A percentile compares a stretch with the other conserved stretches of the same genome.
Evolutionary conservation across 2,329 filamentous ascomycete species (phyloP).

Genomic region (Alternaria triticina): DNA sequence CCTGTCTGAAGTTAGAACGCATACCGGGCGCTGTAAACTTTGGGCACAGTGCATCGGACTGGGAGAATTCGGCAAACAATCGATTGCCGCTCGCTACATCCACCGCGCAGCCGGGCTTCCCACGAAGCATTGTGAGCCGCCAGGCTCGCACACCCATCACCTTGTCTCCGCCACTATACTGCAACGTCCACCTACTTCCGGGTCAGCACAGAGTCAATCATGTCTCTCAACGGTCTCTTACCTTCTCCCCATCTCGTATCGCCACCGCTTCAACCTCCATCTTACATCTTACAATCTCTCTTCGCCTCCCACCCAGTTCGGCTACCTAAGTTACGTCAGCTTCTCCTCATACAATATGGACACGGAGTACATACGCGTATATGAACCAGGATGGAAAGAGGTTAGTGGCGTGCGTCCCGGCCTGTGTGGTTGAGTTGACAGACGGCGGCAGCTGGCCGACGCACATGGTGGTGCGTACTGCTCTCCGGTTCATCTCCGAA

Average conservation of each 20-base stretch:
- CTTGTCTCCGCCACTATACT: neutral
- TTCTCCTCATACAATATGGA: neutral
- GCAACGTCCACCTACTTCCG: neutral
- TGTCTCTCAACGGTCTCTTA: neutral
- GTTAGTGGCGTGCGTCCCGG: neutral
- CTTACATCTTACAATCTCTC: neutral
- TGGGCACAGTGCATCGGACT: neutral
- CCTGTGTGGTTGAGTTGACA: neutral
- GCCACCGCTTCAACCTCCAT: neutral
- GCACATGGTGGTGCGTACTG: neutral
- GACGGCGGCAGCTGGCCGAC: neutral
- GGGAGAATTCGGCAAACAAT: neutral
- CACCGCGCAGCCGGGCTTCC: neutral
- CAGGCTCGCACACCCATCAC: neutral
- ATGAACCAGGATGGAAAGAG: neutral
- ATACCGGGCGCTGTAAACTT: neutral
- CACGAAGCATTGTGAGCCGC: neutral
- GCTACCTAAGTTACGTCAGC: neutral
- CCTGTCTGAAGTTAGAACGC: neutral
- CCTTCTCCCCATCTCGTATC: neutral
- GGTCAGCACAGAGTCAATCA: neutral
- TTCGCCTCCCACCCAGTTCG: neutral
- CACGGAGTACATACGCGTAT: neutral
- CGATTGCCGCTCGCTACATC: neutral
- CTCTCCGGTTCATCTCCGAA: neutral